A percentile compares a stretch with the other conserved stretches of the same genome.
These are phyloP conservation scores for Teunomyces cretensis DNA, from an alignment of 805 yeast species.

Conservation along the genomic window DNA sequence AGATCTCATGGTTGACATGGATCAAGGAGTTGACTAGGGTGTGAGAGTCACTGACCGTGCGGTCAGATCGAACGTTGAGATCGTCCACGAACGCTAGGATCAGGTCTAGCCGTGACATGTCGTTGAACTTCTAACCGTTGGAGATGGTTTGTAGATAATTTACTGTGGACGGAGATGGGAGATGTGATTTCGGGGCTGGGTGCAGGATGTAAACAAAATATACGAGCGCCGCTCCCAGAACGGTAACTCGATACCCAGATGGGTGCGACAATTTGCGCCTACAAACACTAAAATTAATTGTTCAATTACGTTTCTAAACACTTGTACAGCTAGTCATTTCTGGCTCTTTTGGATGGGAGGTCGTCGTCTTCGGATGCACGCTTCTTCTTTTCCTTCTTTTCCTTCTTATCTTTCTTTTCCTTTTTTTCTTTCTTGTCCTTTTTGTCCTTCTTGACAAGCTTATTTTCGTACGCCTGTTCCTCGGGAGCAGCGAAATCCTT, in stretches of 20 bases:
- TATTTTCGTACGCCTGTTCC: constrained; percentile 58
- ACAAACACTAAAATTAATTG: background rate
- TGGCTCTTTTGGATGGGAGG: constrained; percentile 4
- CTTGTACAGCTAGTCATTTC: background rate
- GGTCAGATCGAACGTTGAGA: constrained; percentile 27
- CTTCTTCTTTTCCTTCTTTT: constrained; percentile 23
- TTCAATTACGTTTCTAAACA: background rate
- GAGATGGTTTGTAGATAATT: no score
- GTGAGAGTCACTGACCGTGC: constrained; percentile 21
- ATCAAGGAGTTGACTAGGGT: constrained; percentile 16
- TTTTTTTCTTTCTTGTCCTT: constrained; percentile 26
- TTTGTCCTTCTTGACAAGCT: constrained; percentile 27
- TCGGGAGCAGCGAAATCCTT: constrained; percentile 85
- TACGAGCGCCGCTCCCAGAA: background rate
- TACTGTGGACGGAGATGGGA: background rate
- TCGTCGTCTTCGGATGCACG: constrained; percentile 7
- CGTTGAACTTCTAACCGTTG: background rate
- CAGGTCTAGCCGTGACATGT: constrained; percentile 24
- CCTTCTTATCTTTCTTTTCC: constrained; percentile 24
- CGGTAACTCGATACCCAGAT: background rate
- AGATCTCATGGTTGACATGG: constrained; percentile 1
- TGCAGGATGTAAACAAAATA: constrained; percentile 4
- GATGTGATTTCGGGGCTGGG: background rate
- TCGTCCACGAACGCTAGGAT: constrained; percentile 31
- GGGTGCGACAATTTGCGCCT: background rate